Evolutionary conservation across 192 early-diverging fungal genomes (phyloP), one percentile per base, ranked within the genome.

Genomic region (Entomortierella parvispora): DNA sequence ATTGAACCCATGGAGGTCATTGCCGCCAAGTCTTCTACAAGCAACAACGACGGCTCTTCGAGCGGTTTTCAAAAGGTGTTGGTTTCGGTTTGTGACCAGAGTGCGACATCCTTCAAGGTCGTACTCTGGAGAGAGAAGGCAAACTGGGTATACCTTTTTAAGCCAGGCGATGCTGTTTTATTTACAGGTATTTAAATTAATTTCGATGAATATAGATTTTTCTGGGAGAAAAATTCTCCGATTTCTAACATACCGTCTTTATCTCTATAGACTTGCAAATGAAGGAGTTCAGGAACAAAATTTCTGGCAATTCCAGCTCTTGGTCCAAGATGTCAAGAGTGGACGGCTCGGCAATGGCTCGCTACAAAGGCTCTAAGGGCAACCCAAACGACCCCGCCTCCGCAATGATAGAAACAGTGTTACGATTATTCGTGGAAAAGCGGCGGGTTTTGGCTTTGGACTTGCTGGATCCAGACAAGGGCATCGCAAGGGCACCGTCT

Each of bases 31-130:
- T 32, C 43, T 15, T 44, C 2, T 23, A n/a, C 11, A 44, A 43
- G 17, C 48, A 42, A 43, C 46, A 26, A 51, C 25, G 0, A 40
- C 37, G 12, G 5, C 37, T 9, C 5, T 40, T 12, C 5, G 37
- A 12, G 37, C 5, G 37, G 37, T 40, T 33, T 17, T 56, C 28
- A n/a, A 0, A 71, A 63, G 18, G 25, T 60, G 2, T 12, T 46
- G 28, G 18, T 71, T 0, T 28, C 45, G 0, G 22, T 63, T 2
- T 63, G 69, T 18, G 69, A 63, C 20, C 52, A 49, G 12, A 62
- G 60, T 33, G 61, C 52, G 23, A 58, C 47, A 9, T 49, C 60
- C 3, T 71, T 71, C 60, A 56, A 71, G 28, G 31, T 71, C n/a
- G 33, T 55, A 22, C 32, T 71, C 32, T 69, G 69, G 69, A 44